Base-by-base conservation (phyloP, 345 rosid genomes). In the Citrus sp. region DNA sequence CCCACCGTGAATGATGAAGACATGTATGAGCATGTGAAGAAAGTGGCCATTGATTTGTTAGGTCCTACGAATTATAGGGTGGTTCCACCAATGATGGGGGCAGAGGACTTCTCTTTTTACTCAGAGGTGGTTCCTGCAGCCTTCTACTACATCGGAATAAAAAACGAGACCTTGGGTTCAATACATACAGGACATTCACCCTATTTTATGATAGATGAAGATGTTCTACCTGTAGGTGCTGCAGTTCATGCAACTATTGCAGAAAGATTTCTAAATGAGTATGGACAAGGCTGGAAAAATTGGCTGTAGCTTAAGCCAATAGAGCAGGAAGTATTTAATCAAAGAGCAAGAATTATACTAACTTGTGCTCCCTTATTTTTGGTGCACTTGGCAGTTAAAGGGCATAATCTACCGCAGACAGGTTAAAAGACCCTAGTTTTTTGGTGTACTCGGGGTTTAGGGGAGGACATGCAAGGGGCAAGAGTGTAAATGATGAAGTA, bases 21-120 rank as follows among this genome's bases (percentile, higher is more conserved):
- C 30, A 86, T 89, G 90, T 91, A 88, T 74, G 85, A 89, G 77
- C 98, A 94, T 78, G 95, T 91, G n/a, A 88, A 80, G 84, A 89
- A 88, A 78, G 94, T 87, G 73, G 90, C 94, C 0, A 62, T 69
- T 3, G 92, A 90, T 38, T 69, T 94, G 84, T 73, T 93, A 8
- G 97, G 97, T 66, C 82, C 80, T 9, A 74, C 63, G n/a, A 83
- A 88, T 69, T 93, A 92, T 77, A 84, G 85, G 60, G 83, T 87
- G 71, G 93, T 92, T 25, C 93, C 88, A 16, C 94, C 93, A 0
- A 85, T 91, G 88, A 94, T 94, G 98, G 98, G 97, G 22, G 97
- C 98, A 0, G 98, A 94, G 84, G 98, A 94, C 82, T 94, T 93
- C 78, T 88, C 97, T 22, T 94, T 94, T 77, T 94, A 90, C 86